A percentile compares a stretch with the other conserved stretches of the same genome.
phyloP scores from a whole-genome alignment of 768 basidiomycete species.

The Crassisporium funariophilum region DNA sequence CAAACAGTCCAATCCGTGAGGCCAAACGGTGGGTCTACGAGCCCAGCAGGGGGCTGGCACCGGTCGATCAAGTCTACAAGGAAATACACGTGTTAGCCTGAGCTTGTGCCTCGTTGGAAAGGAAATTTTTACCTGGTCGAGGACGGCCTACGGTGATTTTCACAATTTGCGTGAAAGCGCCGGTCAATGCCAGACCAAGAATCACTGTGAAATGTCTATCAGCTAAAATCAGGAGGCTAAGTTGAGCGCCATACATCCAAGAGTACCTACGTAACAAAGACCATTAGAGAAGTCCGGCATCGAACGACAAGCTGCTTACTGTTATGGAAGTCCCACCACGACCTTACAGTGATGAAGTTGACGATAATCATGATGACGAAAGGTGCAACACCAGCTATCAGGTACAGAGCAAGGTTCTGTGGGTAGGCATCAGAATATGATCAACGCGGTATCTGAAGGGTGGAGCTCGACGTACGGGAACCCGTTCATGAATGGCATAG shows the following conservation, averaged over 20 bases:
- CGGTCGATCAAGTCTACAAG: conserved; percentile 69
- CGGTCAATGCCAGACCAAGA: conserved; percentile 75
- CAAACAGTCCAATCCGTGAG: conserved; percentile 77
- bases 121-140: conserved; percentile 75
- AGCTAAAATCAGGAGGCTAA: conserved; percentile 1
- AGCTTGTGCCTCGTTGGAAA: too few species aligned
- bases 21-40: conserved; percentile 70
- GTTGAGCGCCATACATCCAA: conserved; percentile 37
- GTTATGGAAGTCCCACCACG: conserved; percentile 89
- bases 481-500: conserved; percentile 73
- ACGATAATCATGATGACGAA: conserved; percentile 68
- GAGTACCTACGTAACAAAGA: conserved; percentile 32
- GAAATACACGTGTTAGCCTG: too few species aligned
- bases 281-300: neutral
- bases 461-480: conserved; percentile 54
- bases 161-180: conserved; percentile 78
- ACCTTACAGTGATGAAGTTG: conserved; percentile 72
- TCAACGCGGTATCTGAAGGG: conserved; percentile 6
- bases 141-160: conserved; percentile 91
- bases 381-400: conserved; percentile 65
- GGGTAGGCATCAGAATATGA: too few species aligned
- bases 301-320: conserved; percentile 36
- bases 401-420: conserved; percentile 50
- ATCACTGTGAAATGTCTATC: conserved; percentile 40
- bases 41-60: conserved; percentile 68